These are phyloP conservation scores for Rhypophila decipiens DNA, from an alignment of 495 filamentous ascomycete genomes.

Conservation along the genomic window DNA sequence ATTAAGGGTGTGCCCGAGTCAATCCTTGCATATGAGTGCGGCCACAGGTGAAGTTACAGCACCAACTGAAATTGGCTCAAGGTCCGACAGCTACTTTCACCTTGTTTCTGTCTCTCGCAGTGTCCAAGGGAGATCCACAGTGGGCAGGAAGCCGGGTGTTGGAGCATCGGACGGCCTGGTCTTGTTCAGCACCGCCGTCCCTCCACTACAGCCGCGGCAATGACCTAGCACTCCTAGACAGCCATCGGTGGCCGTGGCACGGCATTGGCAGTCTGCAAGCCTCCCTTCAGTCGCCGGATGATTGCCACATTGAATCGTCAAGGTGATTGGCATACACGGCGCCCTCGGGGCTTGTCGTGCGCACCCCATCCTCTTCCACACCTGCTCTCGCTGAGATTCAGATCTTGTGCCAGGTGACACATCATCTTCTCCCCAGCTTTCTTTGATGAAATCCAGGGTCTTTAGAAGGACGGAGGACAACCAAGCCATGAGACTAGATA, in stretches of 20 bases:
- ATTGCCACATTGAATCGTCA: conserved; percentile 11
- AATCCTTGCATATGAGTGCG: too few relatives aligned
- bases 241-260: conserved; percentile 6
- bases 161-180: too few relatives aligned
- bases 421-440: conserved; percentile 26
- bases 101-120: too few relatives aligned
- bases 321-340: conserved; percentile 18
- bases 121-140: too few relatives aligned
- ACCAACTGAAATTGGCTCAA: too few relatives aligned
- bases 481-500: conserved; percentile 21
- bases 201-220: too few relatives aligned
- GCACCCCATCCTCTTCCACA: conserved; percentile 24
- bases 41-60: too few relatives aligned
- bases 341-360: conserved; percentile 20
- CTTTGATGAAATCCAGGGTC: conserved; percentile 14
- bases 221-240: too few relatives aligned
- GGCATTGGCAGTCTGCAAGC: conserved; percentile 17
- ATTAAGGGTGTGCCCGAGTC: too few relatives aligned
- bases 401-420: conserved; percentile 37
- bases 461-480: conserved; percentile 15
- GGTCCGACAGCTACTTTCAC: too few relatives aligned
- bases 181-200: too few relatives aligned
- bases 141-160: too few relatives aligned
- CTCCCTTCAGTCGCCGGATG: conserved; percentile 13
- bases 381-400: conserved; percentile 19